Conservation (phyloP, 352 stramenopile genomes). For the Elongisporangium anandrum region DNA sequence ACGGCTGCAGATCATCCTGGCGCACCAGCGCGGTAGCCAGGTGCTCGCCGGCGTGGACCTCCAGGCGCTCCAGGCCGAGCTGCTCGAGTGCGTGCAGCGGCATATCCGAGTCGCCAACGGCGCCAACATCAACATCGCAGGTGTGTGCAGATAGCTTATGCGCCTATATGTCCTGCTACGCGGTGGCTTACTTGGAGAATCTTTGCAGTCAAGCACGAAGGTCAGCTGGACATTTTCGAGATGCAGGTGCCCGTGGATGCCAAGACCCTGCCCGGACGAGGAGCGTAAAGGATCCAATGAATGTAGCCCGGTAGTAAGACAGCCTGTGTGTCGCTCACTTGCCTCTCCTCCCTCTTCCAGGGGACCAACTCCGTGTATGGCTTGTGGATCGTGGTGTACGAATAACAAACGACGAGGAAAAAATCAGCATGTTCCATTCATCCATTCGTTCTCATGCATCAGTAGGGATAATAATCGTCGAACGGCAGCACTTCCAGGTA, state of each 20-base stretch:
- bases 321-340: background rate
- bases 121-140: constrained; percentile 88
- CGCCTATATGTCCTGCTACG: background rate
- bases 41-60: constrained; percentile 83
- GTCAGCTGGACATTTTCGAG: constrained; percentile 86
- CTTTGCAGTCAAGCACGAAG: constrained; percentile 78
- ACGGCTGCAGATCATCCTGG: constrained; percentile 86
- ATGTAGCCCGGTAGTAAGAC: background rate
- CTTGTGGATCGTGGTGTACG: background rate
- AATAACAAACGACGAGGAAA: background rate
- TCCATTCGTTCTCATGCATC: constrained; percentile 2
- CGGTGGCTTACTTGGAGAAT: background rate
- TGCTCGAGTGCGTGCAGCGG: constrained; percentile 83
- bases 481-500: constrained; percentile 78
- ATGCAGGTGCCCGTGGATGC: constrained; percentile 87
- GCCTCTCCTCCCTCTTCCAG: background rate
- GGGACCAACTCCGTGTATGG: background rate
- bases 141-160: constrained; percentile 25
- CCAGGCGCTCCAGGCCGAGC: constrained; percentile 68
- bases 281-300: background rate
- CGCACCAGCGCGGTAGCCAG: constrained; percentile 81
- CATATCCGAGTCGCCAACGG: constrained; percentile 84
- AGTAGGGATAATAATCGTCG: constrained; percentile 87
- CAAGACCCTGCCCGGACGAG: constrained; percentile 14
- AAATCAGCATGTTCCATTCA: background rate